Evolutionary conservation across 495 filamentous ascomycete genomes (phyloP), one percentile per base, ranked within the genome.

Genomic region (Xylaria sp.): DNA sequence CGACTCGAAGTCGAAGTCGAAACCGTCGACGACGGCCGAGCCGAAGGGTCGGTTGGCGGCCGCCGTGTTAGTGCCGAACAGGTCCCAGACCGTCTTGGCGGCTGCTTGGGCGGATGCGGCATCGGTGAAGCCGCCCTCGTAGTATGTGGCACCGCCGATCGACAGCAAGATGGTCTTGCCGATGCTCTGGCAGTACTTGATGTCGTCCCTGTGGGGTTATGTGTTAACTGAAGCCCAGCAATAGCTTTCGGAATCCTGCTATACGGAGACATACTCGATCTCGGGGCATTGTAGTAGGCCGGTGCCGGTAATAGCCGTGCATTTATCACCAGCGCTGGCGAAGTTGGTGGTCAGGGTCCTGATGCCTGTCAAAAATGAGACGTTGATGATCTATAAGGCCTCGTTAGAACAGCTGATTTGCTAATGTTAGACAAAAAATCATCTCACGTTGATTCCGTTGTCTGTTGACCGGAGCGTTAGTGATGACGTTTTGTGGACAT

Each of bases 91-190:
- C 5, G 84, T 80, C 53, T 87, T 74, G 3, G 90, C 92, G n/a
- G 88, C 86, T 1, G 78, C 70, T 53, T 79, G 78, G 11, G 92
- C 91, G 17, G 86, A 82, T 15, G 76, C 61, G 15, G 83, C 75
- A 19, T 83, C 86, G 19, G 80, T 73, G 81, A 93, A 91, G 46
- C 88, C 88, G 69, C 88, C 87, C 71, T 90, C 87, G 62, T 80
- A 85, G 75, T 90, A 90, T 2, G 83, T 88, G 15, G 87, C 86
- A 24, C 91, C 91, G 52, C 91, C 90, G 58, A 93, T 85, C 40
- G 89, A 92, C 5, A 93, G 76, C 35, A 93, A 76, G 71, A 94
- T 86, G 0, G 87, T 90, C 76, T 92, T 93, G 58, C 88, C 88
- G n/a, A 83, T 77, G 5, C 78, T 44, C 75, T 94, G 91, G 81